These are phyloP conservation scores for Ambrosiella xylebori DNA, from an alignment of 2,329 filamentous ascomycete species.

Conservation along the genomic window DNA sequence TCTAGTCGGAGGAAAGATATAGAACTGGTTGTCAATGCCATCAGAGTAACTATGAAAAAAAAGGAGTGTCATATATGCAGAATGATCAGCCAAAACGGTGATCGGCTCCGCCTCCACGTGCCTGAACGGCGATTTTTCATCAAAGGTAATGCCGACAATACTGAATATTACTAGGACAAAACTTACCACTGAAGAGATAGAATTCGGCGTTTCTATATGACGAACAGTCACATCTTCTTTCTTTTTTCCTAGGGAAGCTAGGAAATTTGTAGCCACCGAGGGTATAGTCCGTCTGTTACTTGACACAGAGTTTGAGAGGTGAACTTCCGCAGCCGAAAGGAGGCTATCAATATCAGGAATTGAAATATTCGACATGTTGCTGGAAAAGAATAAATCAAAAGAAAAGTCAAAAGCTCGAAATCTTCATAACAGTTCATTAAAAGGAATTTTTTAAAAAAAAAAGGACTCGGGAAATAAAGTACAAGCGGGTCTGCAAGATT, in stretches of 20 bases:
- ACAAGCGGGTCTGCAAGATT: not conserved
- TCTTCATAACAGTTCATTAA: constrained; percentile 1
- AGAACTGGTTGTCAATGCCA: constrained; percentile 12
- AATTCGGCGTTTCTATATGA: not conserved
- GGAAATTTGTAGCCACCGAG: no score
- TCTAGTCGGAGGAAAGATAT: no score
- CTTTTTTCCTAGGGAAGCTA: not conserved
- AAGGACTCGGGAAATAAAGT: not conserved
- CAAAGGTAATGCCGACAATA: constrained; percentile 16
- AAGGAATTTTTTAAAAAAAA: constrained; percentile 1
- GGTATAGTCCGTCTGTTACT: no score
- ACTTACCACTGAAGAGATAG: constrained; percentile 17
- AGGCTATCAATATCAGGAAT: constrained; percentile 19
- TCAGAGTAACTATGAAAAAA: constrained; percentile 62
- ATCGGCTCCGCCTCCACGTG: constrained; percentile 23
- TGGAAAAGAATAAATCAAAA: not conserved
- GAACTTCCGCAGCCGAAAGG: constrained; percentile 12
- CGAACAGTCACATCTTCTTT: constrained; percentile 3
- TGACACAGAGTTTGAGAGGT: not conserved
- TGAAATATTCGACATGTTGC: not conserved
- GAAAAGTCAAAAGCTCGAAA: not conserved
- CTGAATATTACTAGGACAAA: constrained; percentile 4
- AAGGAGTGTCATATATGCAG: constrained; percentile 43
- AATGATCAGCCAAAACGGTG: constrained; percentile 27
- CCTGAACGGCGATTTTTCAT: constrained; percentile 25